Evolutionary conservation across 306 rosid genomes (phyloP).

Genomic region (Quercus berberidifolia): DNA sequence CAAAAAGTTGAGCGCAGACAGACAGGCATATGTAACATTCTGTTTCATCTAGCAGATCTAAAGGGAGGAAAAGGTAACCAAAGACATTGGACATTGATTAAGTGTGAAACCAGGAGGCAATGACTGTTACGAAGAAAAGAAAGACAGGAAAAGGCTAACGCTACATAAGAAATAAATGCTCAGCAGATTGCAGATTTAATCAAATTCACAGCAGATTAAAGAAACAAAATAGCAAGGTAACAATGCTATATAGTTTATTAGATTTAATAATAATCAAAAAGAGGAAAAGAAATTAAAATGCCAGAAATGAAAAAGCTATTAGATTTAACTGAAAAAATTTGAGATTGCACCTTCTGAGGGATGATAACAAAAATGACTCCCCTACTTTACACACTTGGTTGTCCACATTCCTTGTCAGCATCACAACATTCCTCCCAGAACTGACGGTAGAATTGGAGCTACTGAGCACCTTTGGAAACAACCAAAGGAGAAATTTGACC

Average conservation of each 20-base stretch:
- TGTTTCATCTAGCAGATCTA: too few relatives aligned
- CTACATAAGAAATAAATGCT: neutral
- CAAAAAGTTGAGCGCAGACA: neutral
- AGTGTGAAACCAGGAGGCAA: neutral
- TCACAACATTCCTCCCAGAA: conserved; percentile 58
- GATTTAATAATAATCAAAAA: neutral
- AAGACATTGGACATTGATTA: neutral
- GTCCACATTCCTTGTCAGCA: conserved; percentile 68
- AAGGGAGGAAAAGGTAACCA: neutral
- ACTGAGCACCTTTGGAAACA: conserved; percentile 75
- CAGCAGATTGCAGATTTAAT: neutral
- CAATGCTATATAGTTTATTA: neutral
- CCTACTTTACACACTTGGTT: conserved; percentile 83
- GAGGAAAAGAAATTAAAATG: neutral
- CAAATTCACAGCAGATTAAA: neutral
- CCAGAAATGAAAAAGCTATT: neutral
- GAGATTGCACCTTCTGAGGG: conserved; percentile 69
- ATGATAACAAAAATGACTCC: conserved; percentile 83
- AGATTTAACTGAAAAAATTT: neutral
- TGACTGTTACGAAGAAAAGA: neutral
- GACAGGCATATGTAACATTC: too few relatives aligned
- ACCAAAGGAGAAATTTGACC: conserved; percentile 83
- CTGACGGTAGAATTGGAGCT: conserved; percentile 65
- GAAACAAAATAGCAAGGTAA: conserved; percentile 5
- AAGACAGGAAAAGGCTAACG: neutral